Base-by-base conservation (phyloP, 2,329 filamentous ascomycete species). In the Epichloe festucae region DNA sequence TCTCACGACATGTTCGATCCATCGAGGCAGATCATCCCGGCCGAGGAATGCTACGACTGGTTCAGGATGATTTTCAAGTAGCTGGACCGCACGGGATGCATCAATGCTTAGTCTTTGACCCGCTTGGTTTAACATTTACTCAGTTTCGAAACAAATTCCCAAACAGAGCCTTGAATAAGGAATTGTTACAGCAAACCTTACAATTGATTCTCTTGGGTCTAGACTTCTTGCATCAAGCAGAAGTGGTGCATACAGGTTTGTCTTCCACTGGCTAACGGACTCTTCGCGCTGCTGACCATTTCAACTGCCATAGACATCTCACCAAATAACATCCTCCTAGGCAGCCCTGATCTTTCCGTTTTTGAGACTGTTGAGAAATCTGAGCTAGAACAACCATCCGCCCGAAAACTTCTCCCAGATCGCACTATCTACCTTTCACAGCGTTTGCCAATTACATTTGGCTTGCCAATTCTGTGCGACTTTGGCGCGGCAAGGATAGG, bases 401-500 rank as follows among this genome's bases (percentile, higher is more conserved):
- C 62, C 3, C 55, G 60, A 23, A 66, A 66, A 49, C 45, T 62
- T n/a, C 52, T 62, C 17, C 21, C 42, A 4, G 60, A 62, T 52
- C 59, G 63, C 4, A 57, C 55, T 3, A 59, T 65, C 12, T 60
- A 67, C 51, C 50, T 56, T 2, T 65, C 62, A n/a, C 57, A 57
- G 1, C 48, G 53, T 10, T 52, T 66, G 27, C 58, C 59, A 6
- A 54, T 59, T 3, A 62, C 59, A n/a, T 51, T 56, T 39, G 51
- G 54, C 49, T 5, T 41, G 19, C 60, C 60, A 4, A 53, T 66
- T 10, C 55, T 67, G 4, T 59, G 54, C 39, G 64, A 68, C 51
- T 60, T 66, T 39, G 64, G 65, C n/a, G 57, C 60, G 44, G 61
- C 64, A 2, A 53, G 54, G 19, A 49, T 62, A 15, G 60, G 63